Conservation (phyloP, 495 filamentous ascomycete genomes). For the Penicillium herquei region DNA sequence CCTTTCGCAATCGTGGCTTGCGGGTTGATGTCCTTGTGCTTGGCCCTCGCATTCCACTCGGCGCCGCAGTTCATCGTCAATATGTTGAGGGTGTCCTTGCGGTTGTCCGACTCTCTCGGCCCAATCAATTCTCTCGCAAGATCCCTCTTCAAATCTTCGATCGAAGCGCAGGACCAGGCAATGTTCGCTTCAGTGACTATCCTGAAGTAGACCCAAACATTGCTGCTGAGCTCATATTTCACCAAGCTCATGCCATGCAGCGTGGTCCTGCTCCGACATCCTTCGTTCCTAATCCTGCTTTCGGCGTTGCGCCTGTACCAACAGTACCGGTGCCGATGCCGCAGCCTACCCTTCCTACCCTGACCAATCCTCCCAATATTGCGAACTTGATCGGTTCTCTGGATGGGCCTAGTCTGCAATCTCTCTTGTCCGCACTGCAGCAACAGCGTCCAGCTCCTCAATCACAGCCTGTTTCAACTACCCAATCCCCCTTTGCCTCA, state of each 20-base stretch:
- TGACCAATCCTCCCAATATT: conserved; percentile 40
- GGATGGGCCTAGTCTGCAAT: conserved; percentile 70
- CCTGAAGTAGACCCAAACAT: conserved; percentile 71
- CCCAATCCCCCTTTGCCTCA: conserved; percentile 37
- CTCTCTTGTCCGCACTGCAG: conserved; percentile 61
- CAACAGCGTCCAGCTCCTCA: conserved; percentile 46
- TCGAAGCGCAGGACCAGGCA: conserved; percentile 65
- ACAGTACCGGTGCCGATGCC: conserved; percentile 36
- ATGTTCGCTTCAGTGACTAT: conserved; percentile 81
- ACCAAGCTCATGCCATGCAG: conserved; percentile 63
- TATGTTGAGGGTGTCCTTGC: conserved; percentile 87
- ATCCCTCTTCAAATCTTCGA: conserved; percentile 84
- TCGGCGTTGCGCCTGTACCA: conserved; percentile 40
- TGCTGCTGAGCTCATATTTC: conserved; percentile 74
- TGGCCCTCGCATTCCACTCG: conserved; percentile 71
- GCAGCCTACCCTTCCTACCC: conserved; percentile 30
- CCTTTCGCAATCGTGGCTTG: conserved; percentile 68
- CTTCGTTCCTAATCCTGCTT: conserved; percentile 43
- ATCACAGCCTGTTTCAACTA: conserved; percentile 36
- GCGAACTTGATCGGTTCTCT: conserved; percentile 55
- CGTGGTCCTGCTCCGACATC: conserved; percentile 42
- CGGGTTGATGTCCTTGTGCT: conserved; percentile 74
- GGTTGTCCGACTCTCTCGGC: conserved; percentile 69
- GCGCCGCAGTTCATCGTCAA: conserved; percentile 76
- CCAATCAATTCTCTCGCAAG: conserved; percentile 64